These are phyloP conservation scores for Cladosporium oxysporum DNA, from an alignment of 2,329 filamentous ascomycete species.

Conservation along the genomic window DNA sequence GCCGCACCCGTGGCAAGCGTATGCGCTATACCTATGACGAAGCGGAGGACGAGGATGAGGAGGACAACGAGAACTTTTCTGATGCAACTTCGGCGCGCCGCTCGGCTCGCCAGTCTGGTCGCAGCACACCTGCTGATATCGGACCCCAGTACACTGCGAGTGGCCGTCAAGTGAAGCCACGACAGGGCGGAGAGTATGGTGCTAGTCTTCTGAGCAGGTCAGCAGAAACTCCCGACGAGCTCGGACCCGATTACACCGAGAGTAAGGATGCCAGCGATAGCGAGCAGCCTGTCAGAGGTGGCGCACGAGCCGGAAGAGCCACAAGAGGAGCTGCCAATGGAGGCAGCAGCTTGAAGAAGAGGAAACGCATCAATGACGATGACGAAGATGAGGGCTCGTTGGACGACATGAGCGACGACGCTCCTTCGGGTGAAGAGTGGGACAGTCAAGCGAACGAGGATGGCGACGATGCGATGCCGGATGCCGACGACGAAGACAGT, in stretches of 20 bases:
- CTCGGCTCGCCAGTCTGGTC: constrained; percentile 65
- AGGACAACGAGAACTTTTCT: constrained; percentile 66
- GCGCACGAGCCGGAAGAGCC: constrained; percentile 48
- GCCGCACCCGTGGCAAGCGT: constrained; percentile 91
- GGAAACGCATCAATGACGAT: constrained; percentile 50
- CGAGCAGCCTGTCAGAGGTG: constrained; percentile 43
- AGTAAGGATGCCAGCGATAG: constrained; percentile 44
- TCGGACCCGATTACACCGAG: constrained; percentile 26
- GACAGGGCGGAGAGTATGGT: constrained; percentile 63
- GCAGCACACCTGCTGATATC: constrained; percentile 69
- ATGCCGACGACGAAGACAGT: constrained; percentile 12
- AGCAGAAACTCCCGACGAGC: constrained; percentile 43
- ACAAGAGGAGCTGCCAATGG: constrained; percentile 34
- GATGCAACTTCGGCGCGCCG: constrained; percentile 66
- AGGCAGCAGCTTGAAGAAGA: constrained; percentile 41
- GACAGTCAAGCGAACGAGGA: constrained; percentile 21
- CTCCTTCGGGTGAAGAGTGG: constrained; percentile 63
- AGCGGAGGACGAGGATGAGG: constrained; percentile 70
- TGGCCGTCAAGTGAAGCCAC: constrained; percentile 78
- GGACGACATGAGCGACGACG: constrained; percentile 63
- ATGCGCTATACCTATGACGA: constrained; percentile 96
- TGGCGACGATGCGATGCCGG: constrained; percentile 13
- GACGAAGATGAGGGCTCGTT: constrained; percentile 54
- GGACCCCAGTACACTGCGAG: constrained; percentile 75
- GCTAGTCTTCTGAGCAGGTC: constrained; percentile 61